Evolutionary conservation across 345 rosid species (phyloP), one percentile per base, ranked within the genome.

Genomic region (Populus deltoides): DNA sequence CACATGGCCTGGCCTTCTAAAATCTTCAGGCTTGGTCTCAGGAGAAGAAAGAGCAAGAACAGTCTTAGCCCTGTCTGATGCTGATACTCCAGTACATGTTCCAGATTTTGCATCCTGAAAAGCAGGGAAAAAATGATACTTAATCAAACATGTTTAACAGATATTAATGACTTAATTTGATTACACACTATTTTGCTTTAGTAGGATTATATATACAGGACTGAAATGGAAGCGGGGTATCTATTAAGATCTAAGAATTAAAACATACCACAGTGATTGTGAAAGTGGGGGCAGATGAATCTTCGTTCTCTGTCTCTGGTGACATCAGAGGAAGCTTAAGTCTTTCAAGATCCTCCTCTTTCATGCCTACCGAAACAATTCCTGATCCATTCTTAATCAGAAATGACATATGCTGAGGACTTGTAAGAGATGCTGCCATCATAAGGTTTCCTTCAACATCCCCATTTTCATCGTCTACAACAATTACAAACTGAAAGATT

Each of bases 1-100:
- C n/a, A 92, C 96, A 78, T 92, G 97, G 15, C 97, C 98, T 22
- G 97, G 94, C 78, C 86, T 89, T 86, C 94, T 90, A 77, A 94
- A 91, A 73, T 94, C 92, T 47, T 83, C 90, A 27, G 94, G 87
- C 68, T 83, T 89, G 35, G 92, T 87, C 55, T 85, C 83, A 0
- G 86, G 81, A 55, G 94, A 86, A 11, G 98, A 82, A 66, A 94
- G 93, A 27, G 90, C 86, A 66, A 91, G 86, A 66, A 92, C 92
- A 22, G 97, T 94, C 83, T 81, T 84, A 11, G 93, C 92, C 73
- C 94, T 87, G 78, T 94, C 97, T 11, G 88, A 75, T 66, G 97
- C 94, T 25, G 97, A 88, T 12, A 92, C 92, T 63, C 97, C 98
- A 1, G 92, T 90, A 15, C 87, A 84, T 36, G 89, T 89, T 39